Evolutionary conservation across 2,329 filamentous ascomycete genomes (phyloP).

Genomic region (Periconia digitata): DNA sequence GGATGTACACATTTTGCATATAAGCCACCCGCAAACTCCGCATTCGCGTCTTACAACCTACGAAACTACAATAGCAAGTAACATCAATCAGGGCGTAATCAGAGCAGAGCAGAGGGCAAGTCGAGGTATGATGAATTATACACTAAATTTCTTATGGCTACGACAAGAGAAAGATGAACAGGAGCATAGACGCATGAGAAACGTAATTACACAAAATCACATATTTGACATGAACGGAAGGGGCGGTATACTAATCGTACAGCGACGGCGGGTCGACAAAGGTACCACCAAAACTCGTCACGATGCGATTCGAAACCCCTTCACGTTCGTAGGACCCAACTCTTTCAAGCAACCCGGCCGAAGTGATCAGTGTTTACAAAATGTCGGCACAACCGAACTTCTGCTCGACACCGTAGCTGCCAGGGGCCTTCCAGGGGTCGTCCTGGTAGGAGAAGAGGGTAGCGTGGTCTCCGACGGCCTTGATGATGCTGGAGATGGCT

Average conservation of each 20-base stretch:
- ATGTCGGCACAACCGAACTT: constrained; percentile 66
- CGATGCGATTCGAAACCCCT: too few species aligned
- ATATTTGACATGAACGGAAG: neutral
- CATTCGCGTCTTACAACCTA: too few species aligned
- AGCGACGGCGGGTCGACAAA: neutral
- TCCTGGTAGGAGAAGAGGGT: constrained; percentile 82
- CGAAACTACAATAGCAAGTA: too few species aligned
- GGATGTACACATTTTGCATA: neutral
- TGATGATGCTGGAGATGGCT: constrained; percentile 72
- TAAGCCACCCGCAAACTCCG: neutral
- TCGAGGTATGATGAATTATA: neutral
- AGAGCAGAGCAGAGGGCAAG: too few species aligned
- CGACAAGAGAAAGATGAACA: neutral
- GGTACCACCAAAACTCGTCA: neutral
- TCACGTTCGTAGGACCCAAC: neutral
- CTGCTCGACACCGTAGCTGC: constrained; percentile 70
- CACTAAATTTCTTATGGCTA: neutral
- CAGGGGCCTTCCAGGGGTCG: constrained; percentile 74
- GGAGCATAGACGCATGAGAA: neutral
- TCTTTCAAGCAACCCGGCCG: neutral
- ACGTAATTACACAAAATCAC: neutral
- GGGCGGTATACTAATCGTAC: too few species aligned
- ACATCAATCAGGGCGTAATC: too few species aligned
- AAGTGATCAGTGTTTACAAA: too few species aligned
- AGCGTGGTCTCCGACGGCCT: constrained; percentile 65